A percentile compares a stretch with the other conserved stretches of the same genome.
These are phyloP conservation scores for Fusarium virguliforme DNA, from an alignment of 2,329 filamentous ascomycete genomes.

Conservation along the genomic window DNA sequence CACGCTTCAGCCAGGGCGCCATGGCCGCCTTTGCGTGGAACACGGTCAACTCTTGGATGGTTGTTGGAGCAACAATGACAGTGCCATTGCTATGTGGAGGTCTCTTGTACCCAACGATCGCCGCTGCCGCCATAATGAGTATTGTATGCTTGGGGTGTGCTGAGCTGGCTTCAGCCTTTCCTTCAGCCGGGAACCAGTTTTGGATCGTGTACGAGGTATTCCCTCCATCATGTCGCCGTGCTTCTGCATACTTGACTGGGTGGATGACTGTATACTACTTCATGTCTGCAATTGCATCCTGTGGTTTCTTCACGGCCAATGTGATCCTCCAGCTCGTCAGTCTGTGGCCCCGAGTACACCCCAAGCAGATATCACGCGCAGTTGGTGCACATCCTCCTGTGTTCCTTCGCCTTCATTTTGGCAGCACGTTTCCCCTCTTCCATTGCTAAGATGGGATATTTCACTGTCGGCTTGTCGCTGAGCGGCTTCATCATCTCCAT, in stretches of 20 bases:
- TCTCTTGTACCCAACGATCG: background rate
- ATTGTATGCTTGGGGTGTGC: background rate
- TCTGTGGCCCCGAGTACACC: background rate
- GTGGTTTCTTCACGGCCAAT: background rate
- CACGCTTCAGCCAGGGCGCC: background rate
- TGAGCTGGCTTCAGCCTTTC: background rate
- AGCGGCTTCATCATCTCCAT: background rate
- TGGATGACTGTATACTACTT: constrained; percentile 1
- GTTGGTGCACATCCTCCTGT: background rate
- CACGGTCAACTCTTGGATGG: constrained; percentile 5
- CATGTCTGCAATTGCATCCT: background rate
- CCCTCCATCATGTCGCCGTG: background rate
- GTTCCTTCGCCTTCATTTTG: background rate
- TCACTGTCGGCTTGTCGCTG: background rate
- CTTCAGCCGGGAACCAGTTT: background rate
- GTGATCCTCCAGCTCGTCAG: background rate
- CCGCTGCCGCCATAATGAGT: background rate
- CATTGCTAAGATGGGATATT: background rate
- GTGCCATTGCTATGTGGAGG: background rate
- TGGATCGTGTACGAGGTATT: constrained; percentile 1
- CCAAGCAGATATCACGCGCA: background rate
- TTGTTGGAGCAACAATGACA: background rate
- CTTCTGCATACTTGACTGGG: background rate
- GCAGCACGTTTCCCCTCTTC: background rate
- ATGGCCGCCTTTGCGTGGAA: background rate